Percentiles rank a stretch among this genome's conserved stretches.
Conservation (phyloP, 179 eudicot genomes). For the Beta macrorhiza region DNA sequence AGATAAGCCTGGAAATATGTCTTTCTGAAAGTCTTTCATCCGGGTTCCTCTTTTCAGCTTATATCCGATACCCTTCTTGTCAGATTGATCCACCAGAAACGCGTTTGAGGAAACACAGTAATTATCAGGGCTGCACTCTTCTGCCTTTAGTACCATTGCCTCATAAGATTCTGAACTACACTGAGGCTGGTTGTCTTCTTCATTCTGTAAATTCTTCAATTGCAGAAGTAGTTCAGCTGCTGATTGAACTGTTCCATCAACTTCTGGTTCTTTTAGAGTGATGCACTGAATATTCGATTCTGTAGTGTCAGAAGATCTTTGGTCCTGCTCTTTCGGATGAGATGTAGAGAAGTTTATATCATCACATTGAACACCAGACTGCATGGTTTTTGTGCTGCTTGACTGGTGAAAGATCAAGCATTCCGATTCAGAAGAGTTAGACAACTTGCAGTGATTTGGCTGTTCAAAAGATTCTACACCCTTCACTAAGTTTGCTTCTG, state of each 20-base stretch:
- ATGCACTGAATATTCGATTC: slow-evolving; percentile 26
- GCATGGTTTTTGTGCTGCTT: slow-evolving; percentile 36
- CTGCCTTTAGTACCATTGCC: slow-evolving; percentile 45
- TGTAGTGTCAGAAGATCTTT: slow-evolving; percentile 31
- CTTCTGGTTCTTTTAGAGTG: slow-evolving; percentile 28
- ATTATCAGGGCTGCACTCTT: slow-evolving; percentile 45
- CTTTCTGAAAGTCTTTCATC: slow-evolving; percentile 67
- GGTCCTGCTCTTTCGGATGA: slow-evolving; percentile 32
- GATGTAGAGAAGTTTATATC: slow-evolving; percentile 27
- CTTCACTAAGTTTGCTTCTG: slow-evolving; percentile 19
- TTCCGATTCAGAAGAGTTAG: slow-evolving; percentile 33
- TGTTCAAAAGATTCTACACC: slow-evolving; percentile 21
- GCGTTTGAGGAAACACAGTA: slow-evolving; percentile 48
- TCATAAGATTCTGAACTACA: slow-evolving; percentile 59
- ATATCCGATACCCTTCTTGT: slow-evolving; percentile 33
- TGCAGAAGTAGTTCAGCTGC: slow-evolving; percentile 51
- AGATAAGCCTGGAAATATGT: slow-evolving; percentile 54
- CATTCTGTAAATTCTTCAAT: slow-evolving; percentile 24
- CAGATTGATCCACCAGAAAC: slow-evolving; percentile 34
- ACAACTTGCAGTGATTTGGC: slow-evolving; percentile 19
- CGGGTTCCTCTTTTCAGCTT: slow-evolving; percentile 70
- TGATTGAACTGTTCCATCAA: slow-evolving; percentile 29
- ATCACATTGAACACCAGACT: slow-evolving; percentile 34
- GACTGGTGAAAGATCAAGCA: slow-evolving; percentile 25
- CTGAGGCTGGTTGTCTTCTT: slow-evolving; percentile 39